A percentile compares a stretch with the other conserved stretches of the same genome.
These are phyloP conservation scores for Chlorella sp. DNA, from an alignment of 139 green algal species.

Conservation along the genomic window DNA sequence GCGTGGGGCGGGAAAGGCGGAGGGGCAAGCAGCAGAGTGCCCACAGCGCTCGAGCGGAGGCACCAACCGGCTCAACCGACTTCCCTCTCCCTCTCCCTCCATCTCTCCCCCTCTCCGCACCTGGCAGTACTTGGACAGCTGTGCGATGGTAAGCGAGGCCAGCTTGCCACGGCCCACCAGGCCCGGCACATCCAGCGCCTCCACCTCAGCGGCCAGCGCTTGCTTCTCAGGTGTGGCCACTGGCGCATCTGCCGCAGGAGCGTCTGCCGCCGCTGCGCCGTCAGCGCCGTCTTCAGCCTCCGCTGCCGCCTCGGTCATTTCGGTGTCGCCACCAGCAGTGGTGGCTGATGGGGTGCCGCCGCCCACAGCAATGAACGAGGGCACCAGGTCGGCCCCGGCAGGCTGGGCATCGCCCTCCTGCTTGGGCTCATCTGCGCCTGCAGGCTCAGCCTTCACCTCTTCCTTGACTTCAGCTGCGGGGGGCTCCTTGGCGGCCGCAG, in stretches of 20 bases:
- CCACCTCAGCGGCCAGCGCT: slow-evolving; percentile 10
- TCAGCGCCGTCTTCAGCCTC: background rate
- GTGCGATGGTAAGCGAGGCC: slow-evolving; percentile 17
- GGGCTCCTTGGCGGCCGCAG: background rate
- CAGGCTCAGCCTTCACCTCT: background rate
- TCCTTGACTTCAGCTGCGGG: background rate
- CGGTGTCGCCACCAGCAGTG: background rate
- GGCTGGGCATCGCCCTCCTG: background rate
- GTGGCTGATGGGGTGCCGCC: too few species aligned
- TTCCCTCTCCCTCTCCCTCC: too few species aligned
- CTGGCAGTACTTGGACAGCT: slow-evolving; percentile 25
- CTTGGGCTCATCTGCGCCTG: too few species aligned
- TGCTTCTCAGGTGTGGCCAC: background rate
- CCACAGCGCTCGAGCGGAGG: too few species aligned
- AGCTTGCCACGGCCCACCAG: slow-evolving; percentile 14
- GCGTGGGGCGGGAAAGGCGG: too few species aligned
- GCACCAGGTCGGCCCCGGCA: too few species aligned
- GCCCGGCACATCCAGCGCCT: background rate
- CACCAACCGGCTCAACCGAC: too few species aligned
- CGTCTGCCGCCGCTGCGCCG: background rate
- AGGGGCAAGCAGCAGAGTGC: too few species aligned
- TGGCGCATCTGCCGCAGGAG: background rate
- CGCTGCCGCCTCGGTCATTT: slow-evolving; percentile 1
- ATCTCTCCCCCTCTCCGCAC: slow-evolving; percentile 20
- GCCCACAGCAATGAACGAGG: too few species aligned